Base-by-base conservation (phyloP, 2,329 filamentous ascomycete genomes). In the Setomelanomma holmii region DNA sequence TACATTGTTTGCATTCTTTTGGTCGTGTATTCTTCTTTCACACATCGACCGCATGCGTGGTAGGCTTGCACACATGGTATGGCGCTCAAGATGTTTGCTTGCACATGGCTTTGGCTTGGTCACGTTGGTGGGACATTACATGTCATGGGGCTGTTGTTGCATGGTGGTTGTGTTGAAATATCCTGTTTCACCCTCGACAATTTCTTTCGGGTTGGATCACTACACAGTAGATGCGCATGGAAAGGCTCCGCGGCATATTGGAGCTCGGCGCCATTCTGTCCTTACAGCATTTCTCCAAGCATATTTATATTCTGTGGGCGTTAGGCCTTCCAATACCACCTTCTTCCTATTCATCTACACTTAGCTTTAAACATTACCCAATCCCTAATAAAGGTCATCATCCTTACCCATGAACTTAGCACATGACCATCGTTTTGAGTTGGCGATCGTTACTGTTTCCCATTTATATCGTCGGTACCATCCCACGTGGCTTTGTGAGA, bases 261-360 rank as follows among this genome's bases (percentile, higher is more conserved):
- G 59, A 64, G 63, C 61, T 56, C 55, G 51, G 55, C 60, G 58
- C 59, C 56, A 62, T 64, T 52, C 71, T 69, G 68, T 73, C 67
- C 53, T 62, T 72, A 72, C 67, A 63, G 64, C 55, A 52, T 42
- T 41, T 34, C 23, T 52, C 42, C 40, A 42, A 49, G 40, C 50
- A 53, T 45, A 40, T 30, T 6, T 36, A n/a, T 36, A 44, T 52
- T 34, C 55, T 42, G 16, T 45, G 51, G 40, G 45, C 48, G 39
- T 54, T 39, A 40, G 38, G n/a, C 35, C 39, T 47, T 41, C 51
- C 40, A 24, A 30, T n/a, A 51, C 40, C 52, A 57, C 48, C 45
- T 45, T 44, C 23, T 36, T 39, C 49, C 19, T 19, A 12, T 40
- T 51, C 54, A 62, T 30, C 27, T 14, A 30, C 14, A 14, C 27